These are phyloP conservation scores for Hirschioporus abietinus DNA, from an alignment of 768 basidiomycete genomes.

Conservation along the genomic window DNA sequence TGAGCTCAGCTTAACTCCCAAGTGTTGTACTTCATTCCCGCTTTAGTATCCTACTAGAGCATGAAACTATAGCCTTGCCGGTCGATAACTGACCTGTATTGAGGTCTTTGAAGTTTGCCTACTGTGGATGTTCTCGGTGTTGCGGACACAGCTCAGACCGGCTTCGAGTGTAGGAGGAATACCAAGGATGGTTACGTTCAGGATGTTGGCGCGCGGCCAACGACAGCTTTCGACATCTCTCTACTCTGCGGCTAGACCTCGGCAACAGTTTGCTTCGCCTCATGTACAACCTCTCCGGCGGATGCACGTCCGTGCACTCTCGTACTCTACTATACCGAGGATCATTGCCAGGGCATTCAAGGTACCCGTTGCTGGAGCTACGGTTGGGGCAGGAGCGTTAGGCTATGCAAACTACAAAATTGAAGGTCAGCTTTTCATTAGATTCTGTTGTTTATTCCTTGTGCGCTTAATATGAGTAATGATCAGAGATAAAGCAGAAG, in stretches of 20 bases:
- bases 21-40: not conserved
- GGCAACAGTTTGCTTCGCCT: not conserved
- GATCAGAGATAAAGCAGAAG: slow-evolving; percentile 62
- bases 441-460: not conserved
- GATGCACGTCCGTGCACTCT: slow-evolving; percentile 69
- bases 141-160: not conserved
- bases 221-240: not conserved
- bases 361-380: slow-evolving; percentile 83
- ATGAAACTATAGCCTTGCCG: not conserved
- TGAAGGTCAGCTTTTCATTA: slow-evolving; percentile 57
- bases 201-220: not conserved
- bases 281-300: slow-evolving; percentile 39
- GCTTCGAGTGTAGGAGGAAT: not conserved
- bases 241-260: slow-evolving; percentile 1
- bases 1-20: not conserved
- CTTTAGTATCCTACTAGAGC: not conserved
- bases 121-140: not conserved
- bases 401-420: slow-evolving; percentile 97
- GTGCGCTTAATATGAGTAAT: slow-evolving; percentile 3
- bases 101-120: not conserved
- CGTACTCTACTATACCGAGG: slow-evolving; percentile 84
- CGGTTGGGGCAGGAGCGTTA: slow-evolving; percentile 84
- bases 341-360: slow-evolving; percentile 85
- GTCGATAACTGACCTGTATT: not conserved
- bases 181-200: not conserved